These are phyloP conservation scores for Macadamia integrifolia DNA, from an alignment of 164 flowering plant species.

Conservation along the genomic window DNA sequence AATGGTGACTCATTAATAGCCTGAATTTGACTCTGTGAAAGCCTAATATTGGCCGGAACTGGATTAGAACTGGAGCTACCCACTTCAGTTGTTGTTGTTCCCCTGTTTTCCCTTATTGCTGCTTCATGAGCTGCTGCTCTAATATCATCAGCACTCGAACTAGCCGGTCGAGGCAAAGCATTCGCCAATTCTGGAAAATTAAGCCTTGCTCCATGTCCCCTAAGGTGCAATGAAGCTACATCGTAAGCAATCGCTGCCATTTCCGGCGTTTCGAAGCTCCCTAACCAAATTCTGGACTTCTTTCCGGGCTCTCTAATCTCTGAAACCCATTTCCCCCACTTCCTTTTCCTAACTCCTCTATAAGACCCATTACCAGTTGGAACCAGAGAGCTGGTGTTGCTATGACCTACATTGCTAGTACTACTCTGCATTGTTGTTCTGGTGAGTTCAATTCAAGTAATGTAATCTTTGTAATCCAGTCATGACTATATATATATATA, in stretches of 20 bases:
- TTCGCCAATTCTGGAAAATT: conserved; percentile 43
- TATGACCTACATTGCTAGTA: not conserved
- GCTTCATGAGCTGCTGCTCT: conserved; percentile 38
- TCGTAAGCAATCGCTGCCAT: conserved; percentile 61
- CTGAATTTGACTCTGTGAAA: conserved; percentile 45
- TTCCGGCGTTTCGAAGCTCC: conserved; percentile 44
- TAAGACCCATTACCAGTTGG: conserved; percentile 6
- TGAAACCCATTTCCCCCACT: conserved; percentile 67
- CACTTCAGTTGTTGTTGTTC: not conserved
- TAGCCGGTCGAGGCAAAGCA: conserved; percentile 31
- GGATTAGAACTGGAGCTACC: conserved; percentile 8
- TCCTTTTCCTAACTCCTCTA: conserved; percentile 42
- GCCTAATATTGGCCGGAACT: conserved; percentile 28
- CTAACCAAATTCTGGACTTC: conserved; percentile 51
- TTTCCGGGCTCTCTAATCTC: conserved; percentile 55
- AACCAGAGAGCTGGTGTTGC: not conserved
- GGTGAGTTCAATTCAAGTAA: not conserved
- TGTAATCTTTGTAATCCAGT: not conserved
- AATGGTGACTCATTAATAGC: conserved; percentile 59
- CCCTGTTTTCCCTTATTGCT: conserved; percentile 8
- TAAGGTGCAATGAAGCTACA: conserved; percentile 38
- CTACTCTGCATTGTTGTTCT: conserved; percentile 4
- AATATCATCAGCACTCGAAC: conserved; percentile 30
- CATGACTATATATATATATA: not conserved
- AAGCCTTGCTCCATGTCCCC: conserved; percentile 32